Percentiles rank a stretch among this genome's conserved stretches.
phyloP scores from a whole-genome alignment of 2,329 filamentous ascomycete species.

The Neonectria punicea region DNA sequence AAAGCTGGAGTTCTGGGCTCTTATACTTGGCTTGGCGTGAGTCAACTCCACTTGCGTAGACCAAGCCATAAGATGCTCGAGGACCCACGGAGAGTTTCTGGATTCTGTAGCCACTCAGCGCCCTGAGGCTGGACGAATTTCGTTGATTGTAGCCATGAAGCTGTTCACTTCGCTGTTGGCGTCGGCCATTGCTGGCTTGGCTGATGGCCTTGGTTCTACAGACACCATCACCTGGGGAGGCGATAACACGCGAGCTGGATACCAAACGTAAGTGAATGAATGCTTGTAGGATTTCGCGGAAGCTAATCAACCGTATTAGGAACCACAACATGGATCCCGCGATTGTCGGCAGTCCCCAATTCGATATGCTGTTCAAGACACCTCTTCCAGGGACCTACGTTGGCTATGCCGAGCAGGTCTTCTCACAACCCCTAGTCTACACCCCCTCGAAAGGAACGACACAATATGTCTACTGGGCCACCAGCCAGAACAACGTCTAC shows the following conservation, averaged over 20 bases:
- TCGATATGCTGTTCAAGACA: conserved; percentile 65
- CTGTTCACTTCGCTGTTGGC: conserved; percentile 42
- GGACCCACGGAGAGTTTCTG: background rate
- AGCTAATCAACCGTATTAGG: conserved; percentile 22
- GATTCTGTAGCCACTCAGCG: background rate
- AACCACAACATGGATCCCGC: conserved; percentile 73
- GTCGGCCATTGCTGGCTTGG: conserved; percentile 48
- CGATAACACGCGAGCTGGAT: conserved; percentile 64
- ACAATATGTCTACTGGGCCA: conserved; percentile 66
- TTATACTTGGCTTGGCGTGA: background rate
- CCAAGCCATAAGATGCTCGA: background rate
- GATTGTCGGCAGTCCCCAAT: conserved; percentile 64
- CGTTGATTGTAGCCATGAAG: conserved; percentile 36
- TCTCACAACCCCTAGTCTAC: conserved; percentile 60
- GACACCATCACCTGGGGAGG: conserved; percentile 71
- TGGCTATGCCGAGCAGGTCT: conserved; percentile 61
- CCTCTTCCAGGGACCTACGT: conserved; percentile 63
- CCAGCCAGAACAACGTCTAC: conserved; percentile 68
- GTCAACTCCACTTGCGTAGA: background rate
- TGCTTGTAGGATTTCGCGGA: background rate
- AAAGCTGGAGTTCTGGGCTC: background rate
- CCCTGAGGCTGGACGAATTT: background rate
- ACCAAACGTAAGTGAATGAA: conserved; percentile 58
- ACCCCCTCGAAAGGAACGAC: conserved; percentile 57
- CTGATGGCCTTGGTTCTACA: conserved; percentile 53